phyloP scores from a whole-genome alignment of 2,329 filamentous ascomycete species.

The Aspergillus luchuensis region DNA sequence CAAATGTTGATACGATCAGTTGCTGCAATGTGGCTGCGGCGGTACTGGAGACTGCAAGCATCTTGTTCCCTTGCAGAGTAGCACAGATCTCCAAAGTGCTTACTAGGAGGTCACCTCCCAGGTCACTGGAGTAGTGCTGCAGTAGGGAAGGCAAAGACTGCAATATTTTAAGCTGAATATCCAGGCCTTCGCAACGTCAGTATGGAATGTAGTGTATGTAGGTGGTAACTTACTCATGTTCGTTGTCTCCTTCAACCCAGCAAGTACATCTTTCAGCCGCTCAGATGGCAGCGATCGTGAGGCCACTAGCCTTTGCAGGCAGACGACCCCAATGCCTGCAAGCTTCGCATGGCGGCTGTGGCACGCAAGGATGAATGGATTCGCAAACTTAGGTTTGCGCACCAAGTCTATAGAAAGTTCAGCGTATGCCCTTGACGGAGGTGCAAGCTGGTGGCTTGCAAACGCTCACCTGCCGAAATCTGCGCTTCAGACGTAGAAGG shows the following conservation, averaged over 20 bases:
- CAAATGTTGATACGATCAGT: constrained; percentile 87
- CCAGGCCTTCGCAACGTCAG: constrained; percentile 57
- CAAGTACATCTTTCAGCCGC: constrained; percentile 80
- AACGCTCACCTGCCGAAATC: constrained; percentile 64
- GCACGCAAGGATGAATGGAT: constrained; percentile 92
- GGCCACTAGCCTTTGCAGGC: constrained; percentile 84
- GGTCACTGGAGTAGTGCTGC: constrained; percentile 82
- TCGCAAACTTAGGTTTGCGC: constrained; percentile 79
- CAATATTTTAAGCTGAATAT: constrained; percentile 93
- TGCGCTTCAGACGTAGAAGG: constrained; percentile 74
- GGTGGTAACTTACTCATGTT: constrained; percentile 58
- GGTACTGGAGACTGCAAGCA: constrained; percentile 90
- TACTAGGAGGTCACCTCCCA: constrained; percentile 79
- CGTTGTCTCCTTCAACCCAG: constrained; percentile 82
- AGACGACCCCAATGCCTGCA: constrained; percentile 81
- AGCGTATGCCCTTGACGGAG: constrained; percentile 20
- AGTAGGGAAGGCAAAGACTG: constrained; percentile 87
- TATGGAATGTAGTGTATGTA: constrained; percentile 5
- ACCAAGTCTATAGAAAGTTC: constrained; percentile 68
- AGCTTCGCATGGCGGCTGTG: constrained; percentile 88
- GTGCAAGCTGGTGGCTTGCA: background rate
- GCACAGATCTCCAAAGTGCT: constrained; percentile 88
- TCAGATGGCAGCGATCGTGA: constrained; percentile 75
- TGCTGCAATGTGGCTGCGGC: constrained; percentile 96
- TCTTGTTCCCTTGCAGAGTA: constrained; percentile 86